Conservation (phyloP, 2,329 filamentous ascomycete species). For the Paraphoma sp. region DNA sequence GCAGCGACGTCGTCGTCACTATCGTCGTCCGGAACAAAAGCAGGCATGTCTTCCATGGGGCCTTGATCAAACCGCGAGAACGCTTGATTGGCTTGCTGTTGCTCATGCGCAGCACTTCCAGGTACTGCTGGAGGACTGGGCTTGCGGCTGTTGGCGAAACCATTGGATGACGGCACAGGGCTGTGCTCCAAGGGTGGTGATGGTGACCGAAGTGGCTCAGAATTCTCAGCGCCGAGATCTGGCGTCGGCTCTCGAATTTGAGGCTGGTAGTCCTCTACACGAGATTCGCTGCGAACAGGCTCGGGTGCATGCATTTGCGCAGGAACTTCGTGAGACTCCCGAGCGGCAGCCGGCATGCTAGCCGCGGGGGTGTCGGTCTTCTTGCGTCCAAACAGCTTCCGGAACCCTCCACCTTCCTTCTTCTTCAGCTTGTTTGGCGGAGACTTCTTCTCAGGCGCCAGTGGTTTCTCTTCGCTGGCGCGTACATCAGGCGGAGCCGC, state of each 20-base stretch:
- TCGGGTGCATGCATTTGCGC: constrained; percentile 26
- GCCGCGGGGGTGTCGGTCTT: constrained; percentile 34
- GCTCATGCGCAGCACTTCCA: constrained; percentile 66
- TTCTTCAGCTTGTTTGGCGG: constrained; percentile 48
- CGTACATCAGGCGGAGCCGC: constrained; percentile 11
- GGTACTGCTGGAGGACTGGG: constrained; percentile 61
- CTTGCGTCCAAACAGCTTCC: constrained; percentile 50
- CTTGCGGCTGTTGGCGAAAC: constrained; percentile 38
- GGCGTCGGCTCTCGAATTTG: constrained; percentile 35
- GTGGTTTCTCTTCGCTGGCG: constrained; percentile 27
- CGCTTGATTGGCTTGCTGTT: constrained; percentile 65
- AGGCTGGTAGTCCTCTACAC: constrained; percentile 28
- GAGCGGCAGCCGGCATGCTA: constrained; percentile 14
- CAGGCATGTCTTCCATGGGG: constrained; percentile 83
- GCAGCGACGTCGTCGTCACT: constrained; percentile 37
- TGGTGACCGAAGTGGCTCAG: constrained; percentile 23
- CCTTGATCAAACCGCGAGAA: constrained; percentile 84
- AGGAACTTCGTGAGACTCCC: constrained; percentile 21
- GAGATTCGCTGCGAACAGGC: constrained; percentile 32
- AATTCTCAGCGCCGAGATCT: constrained; percentile 25
- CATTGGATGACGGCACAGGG: constrained; percentile 28
- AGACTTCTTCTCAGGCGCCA: constrained; percentile 32
- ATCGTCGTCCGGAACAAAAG: constrained; percentile 69
- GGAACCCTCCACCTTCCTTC: constrained; percentile 46
- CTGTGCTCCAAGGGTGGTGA: constrained; percentile 36